Conservation (phyloP, 2,329 filamentous ascomycete genomes). For the Colletotrichum nymphaeae region DNA sequence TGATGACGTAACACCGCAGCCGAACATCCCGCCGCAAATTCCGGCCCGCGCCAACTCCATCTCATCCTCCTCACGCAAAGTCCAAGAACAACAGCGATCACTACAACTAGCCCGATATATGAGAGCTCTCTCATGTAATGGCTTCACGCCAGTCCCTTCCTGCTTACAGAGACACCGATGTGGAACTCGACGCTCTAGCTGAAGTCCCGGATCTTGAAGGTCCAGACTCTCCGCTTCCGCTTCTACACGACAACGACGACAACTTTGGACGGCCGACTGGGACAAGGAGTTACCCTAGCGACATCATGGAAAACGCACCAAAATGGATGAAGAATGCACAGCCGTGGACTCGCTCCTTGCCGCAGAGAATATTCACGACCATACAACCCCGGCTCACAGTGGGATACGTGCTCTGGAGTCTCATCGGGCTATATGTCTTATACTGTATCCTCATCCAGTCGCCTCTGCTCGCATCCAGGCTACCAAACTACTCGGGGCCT, state of each 20-base stretch:
- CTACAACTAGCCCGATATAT: background rate
- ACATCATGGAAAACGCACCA: background rate
- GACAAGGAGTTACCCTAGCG: background rate
- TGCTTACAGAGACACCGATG: conserved; percentile 18
- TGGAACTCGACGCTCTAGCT: conserved; percentile 18
- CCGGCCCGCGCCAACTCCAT: background rate
- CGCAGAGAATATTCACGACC: background rate
- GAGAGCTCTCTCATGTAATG: background rate
- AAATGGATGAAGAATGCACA: conserved; percentile 25
- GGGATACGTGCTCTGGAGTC: conserved; percentile 46
- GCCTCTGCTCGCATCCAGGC: conserved; percentile 55
- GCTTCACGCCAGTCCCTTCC: background rate
- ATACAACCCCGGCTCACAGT: conserved; percentile 47
- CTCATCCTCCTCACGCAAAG: background rate
- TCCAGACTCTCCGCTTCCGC: conserved; percentile 24
- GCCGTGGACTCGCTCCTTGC: background rate
- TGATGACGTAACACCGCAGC: conserved; percentile 25
- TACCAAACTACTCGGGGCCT: conserved; percentile 57
- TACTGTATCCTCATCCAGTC: conserved; percentile 52
- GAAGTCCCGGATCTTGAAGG: background rate
- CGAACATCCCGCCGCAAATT: background rate
- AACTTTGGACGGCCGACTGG: background rate
- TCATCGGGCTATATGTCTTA: conserved; percentile 48
- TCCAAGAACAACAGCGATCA: background rate
- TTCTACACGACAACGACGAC: background rate